Evolutionary conservation across 108 stramenopile genomes (phyloP).

Genomic region (Cyclotella choctawhatcheeana): DNA sequence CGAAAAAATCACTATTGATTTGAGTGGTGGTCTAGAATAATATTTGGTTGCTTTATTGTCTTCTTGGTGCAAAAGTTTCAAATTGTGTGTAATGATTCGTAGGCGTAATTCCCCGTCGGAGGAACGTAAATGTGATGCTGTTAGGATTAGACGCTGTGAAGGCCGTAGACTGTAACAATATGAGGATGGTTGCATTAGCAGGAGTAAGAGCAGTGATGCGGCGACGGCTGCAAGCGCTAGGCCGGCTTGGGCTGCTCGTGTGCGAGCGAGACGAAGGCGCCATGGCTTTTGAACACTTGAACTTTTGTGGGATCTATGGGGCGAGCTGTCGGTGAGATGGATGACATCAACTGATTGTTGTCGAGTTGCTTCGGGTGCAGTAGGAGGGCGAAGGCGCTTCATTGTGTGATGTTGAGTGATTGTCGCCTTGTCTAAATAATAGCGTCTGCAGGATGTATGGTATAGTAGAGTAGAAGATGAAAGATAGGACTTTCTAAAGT

Average conservation of each 20-base stretch:
- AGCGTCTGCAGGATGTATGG: too few relatives aligned
- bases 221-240: neutral
- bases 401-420: too few relatives aligned
- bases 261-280: neutral
- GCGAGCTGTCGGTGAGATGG: neutral
- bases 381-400: constrained; percentile 17
- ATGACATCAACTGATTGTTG: neutral
- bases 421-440: too few relatives aligned
- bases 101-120: constrained; percentile 33
- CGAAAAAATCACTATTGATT: constrained; percentile 39
- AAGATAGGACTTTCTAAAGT: too few relatives aligned
- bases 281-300: constrained; percentile 2
- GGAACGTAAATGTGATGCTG: constrained; percentile 44
- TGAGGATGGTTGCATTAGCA: neutral
- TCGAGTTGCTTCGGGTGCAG: neutral
- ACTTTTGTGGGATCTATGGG: neutral
- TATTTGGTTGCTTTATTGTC: neutral
- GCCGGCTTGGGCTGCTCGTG: neutral
- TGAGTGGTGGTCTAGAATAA: constrained; percentile 6
- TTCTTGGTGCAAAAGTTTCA: constrained; percentile 20
- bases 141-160: constrained; percentile 19
- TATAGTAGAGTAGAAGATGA: too few relatives aligned
- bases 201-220: neutral
- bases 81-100: constrained; percentile 42
- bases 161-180: neutral